Base-by-base conservation (phyloP, 2,329 filamentous ascomycete genomes). In the Claviceps maximensis region DNA sequence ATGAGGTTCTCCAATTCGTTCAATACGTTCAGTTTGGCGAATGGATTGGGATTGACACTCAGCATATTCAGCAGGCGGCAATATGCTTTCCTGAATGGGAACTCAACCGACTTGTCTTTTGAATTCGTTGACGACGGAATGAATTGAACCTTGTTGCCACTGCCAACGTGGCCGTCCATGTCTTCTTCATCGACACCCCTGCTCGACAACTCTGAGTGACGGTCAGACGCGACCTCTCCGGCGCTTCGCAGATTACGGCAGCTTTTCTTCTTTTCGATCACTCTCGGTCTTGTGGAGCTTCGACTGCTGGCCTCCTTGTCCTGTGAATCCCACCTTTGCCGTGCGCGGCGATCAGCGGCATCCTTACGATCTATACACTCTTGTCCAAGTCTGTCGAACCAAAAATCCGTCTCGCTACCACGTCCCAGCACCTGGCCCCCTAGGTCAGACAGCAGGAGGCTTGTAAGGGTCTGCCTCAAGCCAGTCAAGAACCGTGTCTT, bases 361-460 rank as follows among this genome's bases (percentile, higher is more conserved):
- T 83, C 78, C 47, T 77, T 79, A 27, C 80, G 74, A 41, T 83
- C 79, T 51, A 83, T 80, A 62, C 80, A 84, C 58, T 84, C 73
- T 59, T 84, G 78, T 2, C 82, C 80, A 7, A 89, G 67, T 15
- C 79, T 79, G 51, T 79, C 75, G 59, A 96, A 93, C 86, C 91
- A 96, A 3, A 76, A 76, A 65, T 97, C 93, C 0, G 91, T 97
- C 70, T 98, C 93, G 44, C 89, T 95, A 3, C 93, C 93, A 50
- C 80, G 80, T n/a, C 83, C 82, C 67, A 94, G 93, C 1, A 96
- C 84, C 31, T 88, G 79, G 42, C 84, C 89, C 6, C 90, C 89
- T 4, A 97, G 75, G 65, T 98, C 93, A 49, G 91, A 97, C 27
- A 97, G 71, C 2, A 97, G 71, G 19, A 98, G 74, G 58, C 89